These are phyloP conservation scores for Grosmannia clavigera DNA, from an alignment of 2,329 filamentous ascomycete species.

Conservation along the genomic window DNA sequence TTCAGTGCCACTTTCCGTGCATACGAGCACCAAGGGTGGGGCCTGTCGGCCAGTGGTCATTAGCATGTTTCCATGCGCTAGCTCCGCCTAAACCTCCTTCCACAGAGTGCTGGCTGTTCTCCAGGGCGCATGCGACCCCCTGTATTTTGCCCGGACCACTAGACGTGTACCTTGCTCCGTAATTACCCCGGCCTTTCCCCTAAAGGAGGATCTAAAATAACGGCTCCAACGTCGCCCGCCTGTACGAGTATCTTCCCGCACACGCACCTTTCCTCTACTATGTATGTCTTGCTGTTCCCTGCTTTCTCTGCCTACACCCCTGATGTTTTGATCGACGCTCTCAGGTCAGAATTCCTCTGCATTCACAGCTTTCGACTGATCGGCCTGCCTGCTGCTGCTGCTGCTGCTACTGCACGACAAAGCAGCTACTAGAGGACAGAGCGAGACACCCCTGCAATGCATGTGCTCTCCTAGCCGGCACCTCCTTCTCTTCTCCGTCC, in stretches of 20 bases:
- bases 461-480: background rate
- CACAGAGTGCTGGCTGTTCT: no score
- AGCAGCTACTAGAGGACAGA: background rate
- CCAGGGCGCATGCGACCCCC: background rate
- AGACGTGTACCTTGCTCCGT: background rate
- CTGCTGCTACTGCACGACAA: background rate
- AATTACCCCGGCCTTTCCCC: slow-evolving; percentile 3
- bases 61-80: no score
- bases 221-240: background rate
- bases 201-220: background rate
- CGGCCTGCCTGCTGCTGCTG: no score
- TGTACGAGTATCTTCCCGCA: background rate
- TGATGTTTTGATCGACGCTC: background rate
- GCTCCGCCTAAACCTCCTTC: no score
- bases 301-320: background rate
- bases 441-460: background rate
- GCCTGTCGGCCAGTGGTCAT: no score
- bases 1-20: no score
- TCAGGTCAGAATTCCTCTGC: background rate
- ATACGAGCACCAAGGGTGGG: no score
- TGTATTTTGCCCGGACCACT: background rate
- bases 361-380: background rate
- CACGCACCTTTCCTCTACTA: background rate
- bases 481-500: background rate
- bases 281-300: background rate